A percentile compares a stretch with the other conserved stretches of the same genome.
Conservation (phyloP, 495 filamentous ascomycete genomes). For the Chaetomium cochliodes region DNA sequence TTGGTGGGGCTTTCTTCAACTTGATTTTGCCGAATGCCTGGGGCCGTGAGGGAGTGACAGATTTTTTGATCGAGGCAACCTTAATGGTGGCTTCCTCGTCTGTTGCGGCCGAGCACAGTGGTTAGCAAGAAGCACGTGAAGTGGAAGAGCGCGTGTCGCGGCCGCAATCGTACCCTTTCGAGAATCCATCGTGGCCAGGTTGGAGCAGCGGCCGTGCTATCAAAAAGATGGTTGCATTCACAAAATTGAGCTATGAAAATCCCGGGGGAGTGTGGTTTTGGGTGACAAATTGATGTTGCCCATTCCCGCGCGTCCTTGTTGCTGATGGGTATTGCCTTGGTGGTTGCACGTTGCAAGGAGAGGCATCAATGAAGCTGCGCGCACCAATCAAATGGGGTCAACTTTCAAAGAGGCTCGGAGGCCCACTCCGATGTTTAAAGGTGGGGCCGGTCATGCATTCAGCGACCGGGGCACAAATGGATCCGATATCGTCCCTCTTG, state of each 20-base stretch:
- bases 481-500: too few species aligned
- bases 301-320: conserved; percentile 17
- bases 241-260: background rate
- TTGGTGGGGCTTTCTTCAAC: conserved; percentile 63
- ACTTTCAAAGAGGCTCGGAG: too few species aligned
- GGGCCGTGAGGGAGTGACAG: conserved; percentile 18
- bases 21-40: conserved; percentile 57
- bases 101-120: conserved; percentile 5
- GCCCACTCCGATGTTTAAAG: background rate
- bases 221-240: conserved; percentile 19
- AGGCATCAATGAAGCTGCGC: background rate
- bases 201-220: conserved; percentile 17
- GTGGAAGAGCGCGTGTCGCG: conserved; percentile 1
- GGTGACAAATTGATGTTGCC: conserved; percentile 6
- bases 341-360: conserved; percentile 2
- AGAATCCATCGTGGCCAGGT: conserved; percentile 34
- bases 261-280: background rate
- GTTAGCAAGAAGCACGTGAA: conserved; percentile 1
- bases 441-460: background rate
- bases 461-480: too few species aligned
- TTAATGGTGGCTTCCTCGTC: conserved; percentile 58
- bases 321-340: background rate
- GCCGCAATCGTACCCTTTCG: conserved; percentile 32
- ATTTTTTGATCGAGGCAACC: conserved; percentile 61
- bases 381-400: background rate